Base-by-base conservation (phyloP, 805 yeast species). In the Cyberlindnera maclurae region DNA sequence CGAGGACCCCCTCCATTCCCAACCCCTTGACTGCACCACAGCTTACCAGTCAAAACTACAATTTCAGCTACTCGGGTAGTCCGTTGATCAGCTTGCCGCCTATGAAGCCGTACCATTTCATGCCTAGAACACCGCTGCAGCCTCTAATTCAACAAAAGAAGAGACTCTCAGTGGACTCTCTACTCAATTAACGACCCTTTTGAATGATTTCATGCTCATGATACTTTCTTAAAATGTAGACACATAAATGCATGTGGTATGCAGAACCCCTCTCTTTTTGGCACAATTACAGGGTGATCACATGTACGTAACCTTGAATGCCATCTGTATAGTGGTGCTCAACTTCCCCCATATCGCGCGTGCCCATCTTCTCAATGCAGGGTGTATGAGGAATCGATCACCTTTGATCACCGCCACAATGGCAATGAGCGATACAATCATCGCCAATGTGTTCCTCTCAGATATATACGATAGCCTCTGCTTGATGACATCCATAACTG, bases 291-390 rank as follows among this genome's bases (percentile, higher is more conserved):
- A 6, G 24, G 8, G 8, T 20, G 24, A 20, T 43, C 35, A 54
- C 32, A 54, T 45, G 39, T 55, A 55, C 2, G 59, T 51, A 5
- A 55, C 57, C 18, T 48, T 39, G 30, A 55, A 45, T 1, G 57
- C 59, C 59, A 55, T 55, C 29, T 45, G 36, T 1, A 47, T 15
- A 0, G 58, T 54, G 4, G 38, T 15, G 2, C 24, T 7, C 3
- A 49, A 5, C 18, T 47, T 52, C 1, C 16, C 38, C 55, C 55
- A 51, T 9, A 51, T 15, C 1, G 26, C 12, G 1, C 29, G 26
- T 1, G 45, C 10, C 15, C 18, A 12, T 15, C 38, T 37, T 37
- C 47, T 47, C 12, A 49, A 2, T 15, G 39, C 43, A 9, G 34
- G 31, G 38, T 44, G 50, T 12, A 43, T 9, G 2, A 38, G 24